Conservation (phyloP, 2,329 filamentous ascomycete species). For the Pseudogymnoascus sp. region DNA sequence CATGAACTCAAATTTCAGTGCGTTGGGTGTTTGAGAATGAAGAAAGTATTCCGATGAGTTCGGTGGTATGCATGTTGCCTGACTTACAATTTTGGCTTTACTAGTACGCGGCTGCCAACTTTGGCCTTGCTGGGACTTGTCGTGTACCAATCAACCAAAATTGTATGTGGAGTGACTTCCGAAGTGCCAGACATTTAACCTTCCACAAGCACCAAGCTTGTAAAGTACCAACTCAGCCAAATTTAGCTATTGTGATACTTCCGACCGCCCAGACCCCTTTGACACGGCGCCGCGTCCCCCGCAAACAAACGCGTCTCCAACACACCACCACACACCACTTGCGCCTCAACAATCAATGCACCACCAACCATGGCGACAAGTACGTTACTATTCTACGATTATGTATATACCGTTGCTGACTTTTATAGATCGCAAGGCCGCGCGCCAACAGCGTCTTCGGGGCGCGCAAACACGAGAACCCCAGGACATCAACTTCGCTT, state of each 20-base stretch:
- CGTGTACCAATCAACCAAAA: not conserved
- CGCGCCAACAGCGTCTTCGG: conserved; percentile 59
- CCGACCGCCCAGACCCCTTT: not conserved
- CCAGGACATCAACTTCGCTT: conserved; percentile 55
- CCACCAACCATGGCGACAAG: conserved; percentile 1
- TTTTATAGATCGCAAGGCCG: conserved; percentile 49
- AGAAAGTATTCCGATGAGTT: not conserved
- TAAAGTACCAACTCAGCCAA: not conserved
- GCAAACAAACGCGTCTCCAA: conserved; percentile 10
- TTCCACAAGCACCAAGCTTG: not conserved
- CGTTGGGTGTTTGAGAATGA: not conserved
- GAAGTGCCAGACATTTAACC: not conserved
- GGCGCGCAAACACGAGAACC: conserved; percentile 47
- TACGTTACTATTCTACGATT: not conserved
- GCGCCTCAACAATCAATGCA: conserved; percentile 2
- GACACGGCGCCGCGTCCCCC: not conserved
- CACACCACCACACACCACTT: not conserved
- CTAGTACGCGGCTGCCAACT: not conserved
- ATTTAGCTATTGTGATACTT: not conserved
- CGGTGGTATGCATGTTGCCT: not conserved
- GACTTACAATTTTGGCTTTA: not conserved
- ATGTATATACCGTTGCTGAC: not conserved
- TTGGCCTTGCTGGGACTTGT: no score
- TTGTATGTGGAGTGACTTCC: not conserved
- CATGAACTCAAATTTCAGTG: not conserved